Base-by-base conservation (phyloP, 768 basidiomycete genomes). In the Xerocomus potaroensis region DNA sequence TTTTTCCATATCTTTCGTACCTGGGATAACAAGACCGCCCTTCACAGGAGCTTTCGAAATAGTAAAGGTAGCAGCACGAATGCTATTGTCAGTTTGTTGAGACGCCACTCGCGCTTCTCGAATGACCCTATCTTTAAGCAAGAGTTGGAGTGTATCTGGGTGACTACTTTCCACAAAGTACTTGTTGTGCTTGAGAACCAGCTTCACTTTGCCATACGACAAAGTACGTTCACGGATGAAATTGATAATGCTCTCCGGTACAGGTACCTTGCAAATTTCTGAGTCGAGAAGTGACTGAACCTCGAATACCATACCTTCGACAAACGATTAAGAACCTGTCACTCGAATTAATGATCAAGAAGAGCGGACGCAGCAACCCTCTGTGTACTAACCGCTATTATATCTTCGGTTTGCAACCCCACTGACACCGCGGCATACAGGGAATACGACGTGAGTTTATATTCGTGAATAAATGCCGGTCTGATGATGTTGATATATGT, bases 371-470 rank as follows among this genome's bases (percentile, higher is more conserved):
- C 27, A 34, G 21, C 32, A 50, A 54, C 40, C 5, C n/a, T 24
- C 12, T 19, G 9, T 26, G 56, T 45, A 77, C 82, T 62, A 57
- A 97, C 95, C 75, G 94, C 92, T 67, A 98, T 96, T 58, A 98
- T 98, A 66, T 98, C 94, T 57, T 95, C 87, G 8, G 96, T 98
- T 65, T 98, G 91, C 23, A 99, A 73, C 23, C 96, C 96, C 50
- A 99, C 96, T 12, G 95, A 97, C 51, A 99, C 95, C 41, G 96
- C 96, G 50, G 96, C 96, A 67, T 99, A 98, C 14, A 99, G 75
- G 15, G 95, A 98, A 68, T 98, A 96, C 36, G 93, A 87, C 47
- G 95, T 98, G 63, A 99, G 81, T 71, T 95, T 92, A 77, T 98
- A 99, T 74, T 98, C 96, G 72, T 99, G 95, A 53, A 98, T 94